Evolutionary conservation across 768 basidiomycete genomes (phyloP), one percentile per base, ranked within the genome.

Genomic region (Clathrus columnatus): DNA sequence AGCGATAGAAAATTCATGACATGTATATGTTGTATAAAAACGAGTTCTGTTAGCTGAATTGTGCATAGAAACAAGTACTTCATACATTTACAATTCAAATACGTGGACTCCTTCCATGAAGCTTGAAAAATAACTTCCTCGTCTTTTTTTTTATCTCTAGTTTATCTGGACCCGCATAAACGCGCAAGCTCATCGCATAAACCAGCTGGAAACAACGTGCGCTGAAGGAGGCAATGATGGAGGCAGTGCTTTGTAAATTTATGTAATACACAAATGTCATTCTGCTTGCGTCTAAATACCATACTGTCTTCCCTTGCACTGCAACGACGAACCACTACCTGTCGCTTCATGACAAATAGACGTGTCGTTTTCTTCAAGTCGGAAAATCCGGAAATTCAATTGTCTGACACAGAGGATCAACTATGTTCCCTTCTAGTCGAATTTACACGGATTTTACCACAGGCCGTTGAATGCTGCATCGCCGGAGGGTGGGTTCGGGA

Each of bases 401-500:
- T 95, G 51, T 87, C 83, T 1, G 76, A 81, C 0, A 71, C 73
- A 2, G 94, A 97, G 70, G 72, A 76, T 54, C 70, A 71, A 27
- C 74, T 97, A 43, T 92, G 89, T 69, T 65, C 71, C 2, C 75
- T 94, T n/a, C 76, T 97, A 51, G 84, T 94, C 65, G 83, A 84
- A 56, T 96, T 87, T 65, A 80, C 84, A 5, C 69, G 66, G 14
- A 70, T 78, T 60, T 70, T 85, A 61, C 76, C 74, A 55, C 73
- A 82, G 20, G 68, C 69, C 4, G 83, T 82, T 0, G 76, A 80
- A 0, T 95, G 95, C 66, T 79, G 96, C 61, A 89, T 99, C 47
- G 96, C 93, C 10, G 96, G 96, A 17, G 96, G 96, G 18, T 99
- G 96, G 96, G 96, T 98, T 45, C 76, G 96, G 64, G 96, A 99